Evolutionary conservation across 306 rosid genomes (phyloP), one percentile per base, ranked within the genome.

Genomic region (Astragalus membranaceus): DNA sequence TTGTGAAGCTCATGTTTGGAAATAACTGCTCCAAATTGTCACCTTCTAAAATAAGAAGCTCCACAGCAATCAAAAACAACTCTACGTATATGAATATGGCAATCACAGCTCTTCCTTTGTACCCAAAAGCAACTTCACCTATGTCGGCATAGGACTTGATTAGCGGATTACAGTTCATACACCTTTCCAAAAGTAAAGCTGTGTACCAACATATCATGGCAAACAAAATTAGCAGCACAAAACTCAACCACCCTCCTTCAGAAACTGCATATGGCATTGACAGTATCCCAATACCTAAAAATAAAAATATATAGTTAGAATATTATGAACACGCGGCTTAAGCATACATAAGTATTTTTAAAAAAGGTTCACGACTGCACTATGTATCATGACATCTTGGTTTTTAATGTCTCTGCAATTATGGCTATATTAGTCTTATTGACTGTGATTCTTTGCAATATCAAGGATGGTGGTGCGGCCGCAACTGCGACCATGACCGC

Each of bases 181-280:
- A 88, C 32, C 84, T 72, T 30, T 72, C 63, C 7, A 86, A 70
- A 69, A 88, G 89, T 41, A 80, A 23, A 1, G 82, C 95, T 1
- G 91, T 88, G 70, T 84, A 88, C 76, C 86, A 86, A 46, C 88
- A 78, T 4, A 86, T 44, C 8, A 54, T 57, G 4, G 88, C 88
- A 13, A 88, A 70, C 3, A 78, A 4, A 29, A 86, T 62, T 0
- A 88, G 83, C 29, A 82, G 64, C 0, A 76, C 23, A n/a, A 86
- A 36, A 67, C 89, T 86, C 16, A 80, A 17, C 95, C 91, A 86
- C 52, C 95, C 95, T 64, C 88, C 95, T 72, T 80, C 70, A 15
- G 89, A 74, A 17, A 88, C 74, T 17, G 89, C 91, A 74, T 79
- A 84, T 6, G 95, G 92, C 73, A 88, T 79, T 12, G 95, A 86